Evolutionary conservation across 2,329 filamentous ascomycete genomes (phyloP).

Genomic region (Albifimbria verrucaria): DNA sequence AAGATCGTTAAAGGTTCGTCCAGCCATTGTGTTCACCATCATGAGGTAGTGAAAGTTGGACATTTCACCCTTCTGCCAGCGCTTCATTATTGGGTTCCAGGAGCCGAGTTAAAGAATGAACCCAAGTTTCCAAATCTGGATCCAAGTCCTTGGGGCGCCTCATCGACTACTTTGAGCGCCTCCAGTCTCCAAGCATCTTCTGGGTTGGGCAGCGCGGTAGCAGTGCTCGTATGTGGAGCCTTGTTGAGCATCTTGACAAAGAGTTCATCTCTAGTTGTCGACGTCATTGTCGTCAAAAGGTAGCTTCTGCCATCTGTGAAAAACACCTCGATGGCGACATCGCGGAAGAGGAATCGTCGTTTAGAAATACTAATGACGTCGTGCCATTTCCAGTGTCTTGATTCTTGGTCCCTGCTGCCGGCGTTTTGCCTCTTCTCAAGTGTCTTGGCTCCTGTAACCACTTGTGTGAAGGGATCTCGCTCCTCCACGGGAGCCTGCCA

Average conservation of each 20-base stretch:
- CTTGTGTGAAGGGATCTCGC: conserved; percentile 90
- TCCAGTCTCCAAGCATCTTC: conserved; percentile 94
- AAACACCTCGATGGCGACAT: conserved; percentile 95
- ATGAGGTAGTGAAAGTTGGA: conserved; percentile 99
- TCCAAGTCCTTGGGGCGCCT: conserved; percentile 63
- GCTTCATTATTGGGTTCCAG: conserved; percentile 82
- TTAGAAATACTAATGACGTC: conserved; percentile 96
- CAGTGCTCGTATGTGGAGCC: conserved; percentile 74
- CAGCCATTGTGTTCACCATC: conserved; percentile 97
- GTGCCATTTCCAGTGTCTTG: conserved; percentile 87
- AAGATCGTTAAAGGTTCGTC: conserved; percentile 93
- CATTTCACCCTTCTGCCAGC: conserved; percentile 91
- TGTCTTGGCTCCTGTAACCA: conserved; percentile 69
- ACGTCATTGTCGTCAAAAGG: conserved; percentile 78
- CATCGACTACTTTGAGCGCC: conserved; percentile 66
- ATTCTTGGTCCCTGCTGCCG: conserved; percentile 67
- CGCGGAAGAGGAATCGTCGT: conserved; percentile 88
- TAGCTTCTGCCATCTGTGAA: conserved; percentile 97
- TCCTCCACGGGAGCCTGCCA: conserved; percentile 92
- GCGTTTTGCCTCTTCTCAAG: conserved; percentile 58
- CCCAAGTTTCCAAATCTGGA: conserved; percentile 67
- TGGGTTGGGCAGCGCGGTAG: conserved; percentile 66
- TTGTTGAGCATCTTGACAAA: conserved; percentile 72
- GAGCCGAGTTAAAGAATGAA: conserved; percentile 81
- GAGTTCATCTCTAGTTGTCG: conserved; percentile 72